phyloP scores from a whole-genome alignment of 352 stramenopile species.

The Pythium scleroteichum region DNA sequence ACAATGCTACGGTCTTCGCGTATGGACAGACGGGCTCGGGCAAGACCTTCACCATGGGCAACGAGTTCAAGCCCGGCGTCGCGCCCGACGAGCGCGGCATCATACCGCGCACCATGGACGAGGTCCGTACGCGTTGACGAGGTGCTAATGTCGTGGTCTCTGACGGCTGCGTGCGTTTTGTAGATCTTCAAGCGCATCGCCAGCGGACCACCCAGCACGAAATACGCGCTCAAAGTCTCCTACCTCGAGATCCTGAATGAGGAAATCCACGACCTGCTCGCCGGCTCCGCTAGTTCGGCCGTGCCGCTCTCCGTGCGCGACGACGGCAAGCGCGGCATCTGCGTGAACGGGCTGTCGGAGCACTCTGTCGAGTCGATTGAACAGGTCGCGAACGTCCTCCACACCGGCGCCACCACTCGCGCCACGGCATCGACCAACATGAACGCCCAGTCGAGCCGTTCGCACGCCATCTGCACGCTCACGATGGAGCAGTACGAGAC shows the following conservation, averaged over 20 bases:
- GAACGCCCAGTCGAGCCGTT: conserved; percentile 81
- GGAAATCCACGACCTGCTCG: conserved; percentile 94
- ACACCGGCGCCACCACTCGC: conserved; percentile 45
- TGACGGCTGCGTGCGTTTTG: too few species aligned
- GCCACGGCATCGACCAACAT: conserved; percentile 72
- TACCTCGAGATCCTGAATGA: conserved; percentile 97
- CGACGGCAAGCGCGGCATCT: conserved; percentile 87
- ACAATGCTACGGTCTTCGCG: conserved; percentile 94
- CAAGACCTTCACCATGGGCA: conserved; percentile 95
- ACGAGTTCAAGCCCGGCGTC: conserved; percentile 53
- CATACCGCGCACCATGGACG: conserved; percentile 79
- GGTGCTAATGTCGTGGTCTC: too few species aligned
- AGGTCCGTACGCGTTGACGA: conserved; percentile 31
- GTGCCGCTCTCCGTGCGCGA: conserved; percentile 78
- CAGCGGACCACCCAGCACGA: conserved; percentile 19
- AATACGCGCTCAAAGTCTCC: conserved; percentile 60
- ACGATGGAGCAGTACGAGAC: conserved; percentile 72
- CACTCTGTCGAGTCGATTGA: conserved; percentile 60
- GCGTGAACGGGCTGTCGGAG: conserved; percentile 84
- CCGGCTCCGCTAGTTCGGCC: conserved; percentile 2
- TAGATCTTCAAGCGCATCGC: conserved; percentile 58
- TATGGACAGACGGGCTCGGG: conserved; percentile 93
- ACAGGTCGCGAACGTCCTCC: conserved; percentile 47
- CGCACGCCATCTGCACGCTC: conserved; percentile 90
- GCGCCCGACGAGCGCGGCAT: conserved; percentile 52